Evolutionary conservation across 805 yeast genomes (phyloP).

Genomic region (Phaffomyces antillensis): DNA sequence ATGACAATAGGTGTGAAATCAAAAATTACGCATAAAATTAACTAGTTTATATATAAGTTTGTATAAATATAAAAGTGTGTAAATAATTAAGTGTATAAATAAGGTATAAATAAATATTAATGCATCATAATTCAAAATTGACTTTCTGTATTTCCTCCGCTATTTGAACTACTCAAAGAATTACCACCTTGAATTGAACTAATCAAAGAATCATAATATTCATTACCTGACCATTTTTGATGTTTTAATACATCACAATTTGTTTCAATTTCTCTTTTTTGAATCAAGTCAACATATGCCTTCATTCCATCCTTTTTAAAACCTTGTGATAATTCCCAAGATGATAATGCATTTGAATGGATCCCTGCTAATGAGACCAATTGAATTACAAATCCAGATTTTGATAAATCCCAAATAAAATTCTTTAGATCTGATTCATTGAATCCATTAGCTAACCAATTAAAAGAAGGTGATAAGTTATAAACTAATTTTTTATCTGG

Average conservation of each 20-base stretch:
- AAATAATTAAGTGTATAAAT: background rate
- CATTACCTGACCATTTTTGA: constrained; percentile 60
- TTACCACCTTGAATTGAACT: constrained; percentile 5
- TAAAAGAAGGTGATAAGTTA: constrained; percentile 53
- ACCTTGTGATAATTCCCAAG: constrained; percentile 42
- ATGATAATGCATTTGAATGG: constrained; percentile 44
- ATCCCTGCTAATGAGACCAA: constrained; percentile 55
- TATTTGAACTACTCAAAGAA: constrained; percentile 1
- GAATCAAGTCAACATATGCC: constrained; percentile 49
- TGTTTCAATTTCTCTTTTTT: constrained; percentile 36
- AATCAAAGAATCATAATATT: constrained; percentile 33
- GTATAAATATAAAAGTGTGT: background rate
- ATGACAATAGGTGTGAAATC: too few species aligned
- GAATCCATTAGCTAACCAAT: constrained; percentile 55
- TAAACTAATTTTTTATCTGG: constrained; percentile 54
- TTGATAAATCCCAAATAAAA: constrained; percentile 48
- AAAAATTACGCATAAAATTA: too few species aligned
- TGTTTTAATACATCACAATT: constrained; percentile 50
- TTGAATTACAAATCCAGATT: constrained; percentile 51
- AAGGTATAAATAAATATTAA: background rate
- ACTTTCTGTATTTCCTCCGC: constrained; percentile 3
- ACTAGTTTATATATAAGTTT: background rate
- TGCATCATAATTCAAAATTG: background rate
- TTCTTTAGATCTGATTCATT: constrained; percentile 35
- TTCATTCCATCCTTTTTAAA: constrained; percentile 50